Evolutionary conservation across 352 stramenopile species (phyloP), one percentile per base, ranked within the genome.

Genomic region (Pythium biforme): DNA sequence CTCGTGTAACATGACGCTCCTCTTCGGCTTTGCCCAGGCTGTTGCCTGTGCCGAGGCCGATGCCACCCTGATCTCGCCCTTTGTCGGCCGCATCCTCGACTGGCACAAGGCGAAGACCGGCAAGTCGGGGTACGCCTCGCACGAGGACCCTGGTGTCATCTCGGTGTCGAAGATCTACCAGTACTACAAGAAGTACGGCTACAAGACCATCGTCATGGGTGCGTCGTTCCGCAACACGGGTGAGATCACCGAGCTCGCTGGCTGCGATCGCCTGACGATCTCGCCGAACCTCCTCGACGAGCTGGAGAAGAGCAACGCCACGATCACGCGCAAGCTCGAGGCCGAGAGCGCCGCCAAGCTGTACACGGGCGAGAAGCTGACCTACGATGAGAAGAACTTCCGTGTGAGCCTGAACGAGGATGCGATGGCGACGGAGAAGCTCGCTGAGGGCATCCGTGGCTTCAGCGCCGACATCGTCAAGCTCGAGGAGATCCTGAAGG

Each of bases 121-220:
- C 75, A 96, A 97, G 66, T 84, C 92, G 33, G 86, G 79, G 65
- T 98, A 97, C 76, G 85, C 90, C 66, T 90, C 94, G 22, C 76
- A 93, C 67, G 95, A 98, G 63, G 97, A 99, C 86, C 95, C 96
- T 25, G 97, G 97, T 68, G 97, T 99, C n/a, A 64, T 99, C 51
- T 92, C 85, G 39, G 96, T 99, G 40, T 89, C 83, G 57, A 94
- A 96, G 73, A 99, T 99, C 77, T 99, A 99, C 79, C 86, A 96
- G 60, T 99, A 99, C 82, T 99, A 98, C 89, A 99, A 99, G 79
- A 99, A 99, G 83, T 97, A 90, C 81, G 89, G 79, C 60, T 96
- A 97, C 81, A 81, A 95, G 60, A 98, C 94, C 19, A 97, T 98
- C 50, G 93, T 98, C 58, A 98, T 98, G 95, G 94, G 92, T 57